phyloP scores from a whole-genome alignment of 345 rosid genomes.

The Camelina hispida region DNA sequence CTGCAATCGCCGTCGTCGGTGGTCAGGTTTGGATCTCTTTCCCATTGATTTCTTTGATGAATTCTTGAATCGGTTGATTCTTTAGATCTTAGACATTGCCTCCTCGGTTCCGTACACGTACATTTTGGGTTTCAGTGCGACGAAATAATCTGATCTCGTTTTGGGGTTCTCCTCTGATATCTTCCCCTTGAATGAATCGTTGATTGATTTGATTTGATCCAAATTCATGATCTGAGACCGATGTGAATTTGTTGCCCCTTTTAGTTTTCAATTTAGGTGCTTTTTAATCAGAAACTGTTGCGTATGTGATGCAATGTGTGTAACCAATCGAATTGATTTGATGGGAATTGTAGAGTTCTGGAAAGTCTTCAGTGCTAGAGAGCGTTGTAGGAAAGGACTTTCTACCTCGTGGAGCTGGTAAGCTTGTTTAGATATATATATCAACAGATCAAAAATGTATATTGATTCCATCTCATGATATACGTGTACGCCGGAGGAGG shows the following conservation, averaged over 20 bases:
- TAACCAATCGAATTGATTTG: constrained; percentile 26
- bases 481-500: too few relatives aligned
- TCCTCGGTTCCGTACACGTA: constrained; percentile 12
- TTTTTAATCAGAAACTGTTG: not conserved
- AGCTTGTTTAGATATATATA: constrained; percentile 30
- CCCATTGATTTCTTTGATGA: not conserved
- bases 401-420: constrained; percentile 97
- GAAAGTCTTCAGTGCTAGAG: constrained; percentile 95
- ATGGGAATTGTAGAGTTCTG: constrained; percentile 72
- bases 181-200: not conserved
- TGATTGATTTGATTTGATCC: constrained; percentile 6
- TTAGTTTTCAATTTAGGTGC: not conserved
- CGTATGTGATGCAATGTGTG: constrained; percentile 1
- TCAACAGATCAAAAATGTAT: not conserved
- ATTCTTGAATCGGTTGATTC: not conserved
- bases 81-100: constrained; percentile 27
- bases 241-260: not conserved
- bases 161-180: constrained; percentile 14
- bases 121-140: too few relatives aligned
- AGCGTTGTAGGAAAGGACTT: constrained; percentile 95
- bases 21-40: constrained; percentile 66
- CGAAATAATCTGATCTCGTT: constrained; percentile 33
- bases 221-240: constrained; percentile 1
- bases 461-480: not conserved
- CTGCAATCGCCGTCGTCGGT: constrained; percentile 94